Percentiles rank a stretch among this genome's conserved stretches.
phyloP scores from a whole-genome alignment of 2,329 filamentous ascomycete species.

The Nemania sp. region DNA sequence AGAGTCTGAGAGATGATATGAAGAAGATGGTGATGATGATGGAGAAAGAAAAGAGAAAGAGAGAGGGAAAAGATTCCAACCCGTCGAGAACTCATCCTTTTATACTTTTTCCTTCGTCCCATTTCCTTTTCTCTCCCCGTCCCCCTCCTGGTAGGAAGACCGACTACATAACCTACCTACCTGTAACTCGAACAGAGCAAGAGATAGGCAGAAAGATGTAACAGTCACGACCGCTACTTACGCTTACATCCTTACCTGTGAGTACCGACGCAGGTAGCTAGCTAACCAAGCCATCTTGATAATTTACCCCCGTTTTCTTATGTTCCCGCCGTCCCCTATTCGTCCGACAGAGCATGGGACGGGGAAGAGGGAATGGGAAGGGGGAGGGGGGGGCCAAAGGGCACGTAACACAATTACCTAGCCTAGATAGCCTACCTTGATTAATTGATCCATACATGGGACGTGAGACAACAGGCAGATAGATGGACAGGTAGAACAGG shows the following conservation, averaged over 20 bases:
- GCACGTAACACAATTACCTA: constrained; percentile 10
- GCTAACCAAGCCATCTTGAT: too few species aligned
- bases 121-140: not conserved
- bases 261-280: too few species aligned
- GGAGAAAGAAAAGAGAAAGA: constrained; percentile 58
- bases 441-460: too few species aligned
- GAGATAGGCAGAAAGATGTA: too few species aligned
- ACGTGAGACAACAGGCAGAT: too few species aligned
- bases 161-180: not conserved
- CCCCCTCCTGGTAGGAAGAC: too few species aligned
- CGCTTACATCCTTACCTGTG: too few species aligned
- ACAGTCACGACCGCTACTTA: too few species aligned
- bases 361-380: not conserved
- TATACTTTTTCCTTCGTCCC: constrained; percentile 58
- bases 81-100: constrained; percentile 60
- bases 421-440: too few species aligned
- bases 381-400: too few species aligned
- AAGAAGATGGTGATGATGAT: constrained; percentile 42
- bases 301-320: too few species aligned
- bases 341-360: constrained; percentile 26
- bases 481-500: too few species aligned
- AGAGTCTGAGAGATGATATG: constrained; percentile 29
- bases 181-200: constrained; percentile 4
- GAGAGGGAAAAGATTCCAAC: constrained; percentile 39
- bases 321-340: constrained; percentile 17